A percentile compares a stretch with the other conserved stretches of the same genome.
These are phyloP conservation scores for Scheffersomyces ergatensis DNA, from an alignment of 805 yeast genomes.

Conservation along the genomic window DNA sequence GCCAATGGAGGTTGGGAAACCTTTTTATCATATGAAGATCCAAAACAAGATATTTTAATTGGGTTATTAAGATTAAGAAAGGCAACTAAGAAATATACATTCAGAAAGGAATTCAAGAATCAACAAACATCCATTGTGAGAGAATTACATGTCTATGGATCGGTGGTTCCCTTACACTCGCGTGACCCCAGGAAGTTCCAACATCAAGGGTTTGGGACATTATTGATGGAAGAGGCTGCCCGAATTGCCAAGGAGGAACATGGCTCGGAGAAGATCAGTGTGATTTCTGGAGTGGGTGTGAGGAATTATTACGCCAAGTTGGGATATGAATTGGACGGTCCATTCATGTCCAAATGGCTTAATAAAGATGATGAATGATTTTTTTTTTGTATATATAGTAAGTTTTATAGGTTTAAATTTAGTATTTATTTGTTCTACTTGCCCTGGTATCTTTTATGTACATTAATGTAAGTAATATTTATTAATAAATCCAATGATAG, in stretches of 20 bases:
- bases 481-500: too few relatives aligned
- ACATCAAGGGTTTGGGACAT: slow-evolving; percentile 98
- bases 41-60: slow-evolving; percentile 90
- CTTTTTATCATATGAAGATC: slow-evolving; percentile 92
- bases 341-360: slow-evolving; percentile 80
- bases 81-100: slow-evolving; percentile 86
- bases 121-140: slow-evolving; percentile 94
- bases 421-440: too few relatives aligned
- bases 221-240: slow-evolving; percentile 97
- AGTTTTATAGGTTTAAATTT: too few relatives aligned
- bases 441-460: too few relatives aligned
- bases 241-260: slow-evolving; percentile 94
- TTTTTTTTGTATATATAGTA: too few relatives aligned
- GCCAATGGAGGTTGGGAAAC: slow-evolving; percentile 99
- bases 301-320: slow-evolving; percentile 90
- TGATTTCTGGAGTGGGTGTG: slow-evolving; percentile 96
- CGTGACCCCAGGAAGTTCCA: slow-evolving; percentile 97
- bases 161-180: slow-evolving; percentile 94
- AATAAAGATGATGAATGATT: slow-evolving; percentile 8
- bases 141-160: slow-evolving; percentile 95
- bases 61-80: slow-evolving; percentile 86
- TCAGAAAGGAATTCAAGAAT: slow-evolving; percentile 77
- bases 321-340: slow-evolving; percentile 93
- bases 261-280: slow-evolving; percentile 86
- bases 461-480: too few relatives aligned